A percentile compares a stretch with the other conserved stretches of the same genome.
These are phyloP conservation scores for Chrysosporium keratinophilum DNA, from an alignment of 2,329 filamentous ascomycete genomes.

Conservation along the genomic window DNA sequence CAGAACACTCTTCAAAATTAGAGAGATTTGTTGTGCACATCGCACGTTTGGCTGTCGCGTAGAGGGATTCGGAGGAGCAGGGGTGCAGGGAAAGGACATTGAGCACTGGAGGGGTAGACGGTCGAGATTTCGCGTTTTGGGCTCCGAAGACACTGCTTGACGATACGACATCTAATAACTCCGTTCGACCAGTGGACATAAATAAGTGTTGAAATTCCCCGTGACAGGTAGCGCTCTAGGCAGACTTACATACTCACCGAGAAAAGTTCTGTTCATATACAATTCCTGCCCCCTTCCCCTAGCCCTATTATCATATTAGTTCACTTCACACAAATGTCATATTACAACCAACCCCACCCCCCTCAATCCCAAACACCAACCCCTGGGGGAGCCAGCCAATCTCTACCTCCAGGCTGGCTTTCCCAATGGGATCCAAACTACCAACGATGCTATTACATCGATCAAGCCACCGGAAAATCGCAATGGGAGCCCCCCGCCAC, in stretches of 20 bases:
- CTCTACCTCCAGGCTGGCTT: constrained; percentile 35
- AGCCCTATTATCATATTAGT: neutral
- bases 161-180: neutral
- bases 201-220: neutral
- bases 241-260: no score
- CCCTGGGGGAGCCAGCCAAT: constrained; percentile 14
- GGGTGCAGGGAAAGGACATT: neutral
- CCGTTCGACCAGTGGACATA: neutral
- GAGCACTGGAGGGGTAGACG: neutral
- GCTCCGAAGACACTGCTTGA: neutral
- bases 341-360: constrained; percentile 7
- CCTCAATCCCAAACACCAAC: constrained; percentile 15
- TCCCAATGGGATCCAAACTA: constrained; percentile 31
- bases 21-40: neutral
- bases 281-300: neutral
- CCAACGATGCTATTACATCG: constrained; percentile 31
- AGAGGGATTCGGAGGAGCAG: neutral
- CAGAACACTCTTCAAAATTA: neutral
- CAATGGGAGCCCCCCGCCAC: constrained; percentile 32
- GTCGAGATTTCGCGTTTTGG: neutral
- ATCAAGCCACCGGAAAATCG: constrained; percentile 29
- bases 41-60: neutral
- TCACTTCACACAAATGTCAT: neutral
- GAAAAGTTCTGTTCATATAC: no score
- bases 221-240: neutral